Percentiles rank a stretch among this genome's conserved stretches.
phyloP scores from a whole-genome alignment of 305 asterid genomes.

The Rubia peregrina region DNA sequence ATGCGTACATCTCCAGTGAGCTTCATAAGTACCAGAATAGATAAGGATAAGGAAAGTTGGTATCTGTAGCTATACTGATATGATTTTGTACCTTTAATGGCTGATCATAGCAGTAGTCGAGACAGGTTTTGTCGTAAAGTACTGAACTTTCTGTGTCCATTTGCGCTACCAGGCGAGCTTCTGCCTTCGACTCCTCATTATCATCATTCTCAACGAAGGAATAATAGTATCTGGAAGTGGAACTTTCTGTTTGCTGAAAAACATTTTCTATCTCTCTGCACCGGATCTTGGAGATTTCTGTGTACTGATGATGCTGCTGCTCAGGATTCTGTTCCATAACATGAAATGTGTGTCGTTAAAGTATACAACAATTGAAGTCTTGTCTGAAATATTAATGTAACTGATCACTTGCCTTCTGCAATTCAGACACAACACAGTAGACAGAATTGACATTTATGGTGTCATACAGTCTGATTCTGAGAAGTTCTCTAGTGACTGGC shows the following conservation, averaged over 20 bases:
- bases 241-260: slow-evolving; percentile 32
- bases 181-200: slow-evolving; percentile 34
- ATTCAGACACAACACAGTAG: slow-evolving; percentile 50
- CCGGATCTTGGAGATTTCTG: slow-evolving; percentile 52
- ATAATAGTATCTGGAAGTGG: slow-evolving; percentile 51
- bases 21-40: slow-evolving; percentile 16
- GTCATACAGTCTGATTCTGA: slow-evolving; percentile 61
- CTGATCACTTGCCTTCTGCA: slow-evolving; percentile 41
- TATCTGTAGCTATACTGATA: not conserved
- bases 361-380: not conserved
- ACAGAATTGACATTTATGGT: slow-evolving; percentile 37
- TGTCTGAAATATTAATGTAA: not conserved
- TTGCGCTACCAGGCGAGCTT: slow-evolving; percentile 61
- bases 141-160: slow-evolving; percentile 78
- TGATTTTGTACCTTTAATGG: slow-evolving; percentile 43
- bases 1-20: slow-evolving; percentile 60
- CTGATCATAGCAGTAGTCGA: slow-evolving; percentile 49
- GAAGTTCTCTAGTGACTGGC: slow-evolving; percentile 49
- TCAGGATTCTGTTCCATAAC: slow-evolving; percentile 42
- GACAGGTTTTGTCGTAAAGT: slow-evolving; percentile 61
- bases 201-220: slow-evolving; percentile 46
- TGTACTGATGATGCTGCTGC: slow-evolving; percentile 45
- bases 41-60: too few species aligned
- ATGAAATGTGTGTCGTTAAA: not conserved
- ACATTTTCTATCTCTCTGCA: slow-evolving; percentile 48